Conservation (phyloP, 345 rosid genomes). For the Luvunga scandens region DNA sequence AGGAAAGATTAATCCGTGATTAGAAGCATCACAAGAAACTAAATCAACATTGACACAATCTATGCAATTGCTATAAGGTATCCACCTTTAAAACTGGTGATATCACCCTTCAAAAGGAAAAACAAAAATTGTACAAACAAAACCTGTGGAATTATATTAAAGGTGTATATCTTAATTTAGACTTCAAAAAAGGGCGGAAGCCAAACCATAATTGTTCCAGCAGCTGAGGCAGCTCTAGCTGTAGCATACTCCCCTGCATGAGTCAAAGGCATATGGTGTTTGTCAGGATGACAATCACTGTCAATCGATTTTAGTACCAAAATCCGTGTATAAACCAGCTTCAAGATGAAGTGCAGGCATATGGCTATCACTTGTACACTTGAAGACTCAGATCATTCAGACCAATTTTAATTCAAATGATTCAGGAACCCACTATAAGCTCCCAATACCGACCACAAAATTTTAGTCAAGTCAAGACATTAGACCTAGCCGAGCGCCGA, state of each 20-base stretch:
- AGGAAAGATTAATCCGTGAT: not conserved
- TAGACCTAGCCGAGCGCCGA: too few species aligned
- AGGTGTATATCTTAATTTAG: not conserved
- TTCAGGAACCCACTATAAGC: not conserved
- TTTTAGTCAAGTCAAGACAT: too few species aligned
- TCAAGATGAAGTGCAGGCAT: too few species aligned
- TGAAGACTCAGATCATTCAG: not conserved
- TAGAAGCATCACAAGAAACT: not conserved
- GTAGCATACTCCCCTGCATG: slow-evolving; percentile 85
- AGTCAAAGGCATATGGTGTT: slow-evolving; percentile 8
- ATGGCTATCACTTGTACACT: too few species aligned
- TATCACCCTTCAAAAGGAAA: not conserved
- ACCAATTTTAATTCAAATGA: too few species aligned
- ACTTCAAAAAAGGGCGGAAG: slow-evolving; percentile 8
- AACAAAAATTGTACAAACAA: not conserved
- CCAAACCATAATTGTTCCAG: slow-evolving; percentile 79
- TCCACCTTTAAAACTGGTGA: not conserved
- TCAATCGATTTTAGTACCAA: too few species aligned
- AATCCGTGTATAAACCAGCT: too few species aligned
- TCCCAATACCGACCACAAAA: not conserved
- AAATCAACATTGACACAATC: not conserved
- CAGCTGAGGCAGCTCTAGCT: slow-evolving; percentile 85
- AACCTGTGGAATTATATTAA: not conserved
- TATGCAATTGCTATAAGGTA: too few species aligned
- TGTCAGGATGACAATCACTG: not conserved